Conservation (phyloP, 108 stramenopile genomes). For the Hondaea fermentalgiana region DNA sequence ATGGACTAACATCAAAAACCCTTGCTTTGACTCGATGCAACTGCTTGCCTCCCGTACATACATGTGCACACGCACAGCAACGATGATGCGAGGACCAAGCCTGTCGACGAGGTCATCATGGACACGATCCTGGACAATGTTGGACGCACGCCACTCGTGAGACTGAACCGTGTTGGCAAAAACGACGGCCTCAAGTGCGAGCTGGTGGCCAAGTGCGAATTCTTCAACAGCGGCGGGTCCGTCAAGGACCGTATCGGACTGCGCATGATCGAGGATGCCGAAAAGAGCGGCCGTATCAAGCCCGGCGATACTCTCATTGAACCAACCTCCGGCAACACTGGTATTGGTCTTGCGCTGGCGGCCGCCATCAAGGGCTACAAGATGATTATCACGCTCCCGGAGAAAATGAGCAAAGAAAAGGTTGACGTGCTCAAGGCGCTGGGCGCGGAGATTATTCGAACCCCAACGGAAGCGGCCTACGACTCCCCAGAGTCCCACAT, state of each 20-base stretch:
- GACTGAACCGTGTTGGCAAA: conserved; percentile 50
- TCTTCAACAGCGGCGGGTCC: conserved; percentile 69
- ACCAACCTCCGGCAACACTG: conserved; percentile 86
- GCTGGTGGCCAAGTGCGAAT: conserved; percentile 71
- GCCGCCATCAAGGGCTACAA: conserved; percentile 73
- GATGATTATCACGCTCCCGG: conserved; percentile 81
- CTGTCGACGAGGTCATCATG: conserved; percentile 24
- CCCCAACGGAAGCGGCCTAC: conserved; percentile 75
- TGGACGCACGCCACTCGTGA: conserved; percentile 71
- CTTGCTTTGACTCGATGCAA: too few species aligned
- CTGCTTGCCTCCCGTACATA: too few species aligned
- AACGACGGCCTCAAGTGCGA: conserved; percentile 60
- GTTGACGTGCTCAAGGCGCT: conserved; percentile 79
- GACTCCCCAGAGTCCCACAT: conserved; percentile 84
- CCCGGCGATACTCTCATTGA: conserved; percentile 87
- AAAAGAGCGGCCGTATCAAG: conserved; percentile 57
- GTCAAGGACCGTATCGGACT: conserved; percentile 81
- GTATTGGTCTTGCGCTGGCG: conserved; percentile 81
- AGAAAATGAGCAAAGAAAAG: conserved; percentile 89
- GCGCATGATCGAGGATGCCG: conserved; percentile 39
- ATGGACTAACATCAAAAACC: too few species aligned
- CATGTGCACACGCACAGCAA: not conserved
- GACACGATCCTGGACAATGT: conserved; percentile 48
- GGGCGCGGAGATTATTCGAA: conserved; percentile 81
- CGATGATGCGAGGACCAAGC: not conserved